Evolutionary conservation across 192 early-diverging fungal genomes (phyloP), one percentile per base, ranked within the genome.

Genomic region (Backusella luteola): DNA sequence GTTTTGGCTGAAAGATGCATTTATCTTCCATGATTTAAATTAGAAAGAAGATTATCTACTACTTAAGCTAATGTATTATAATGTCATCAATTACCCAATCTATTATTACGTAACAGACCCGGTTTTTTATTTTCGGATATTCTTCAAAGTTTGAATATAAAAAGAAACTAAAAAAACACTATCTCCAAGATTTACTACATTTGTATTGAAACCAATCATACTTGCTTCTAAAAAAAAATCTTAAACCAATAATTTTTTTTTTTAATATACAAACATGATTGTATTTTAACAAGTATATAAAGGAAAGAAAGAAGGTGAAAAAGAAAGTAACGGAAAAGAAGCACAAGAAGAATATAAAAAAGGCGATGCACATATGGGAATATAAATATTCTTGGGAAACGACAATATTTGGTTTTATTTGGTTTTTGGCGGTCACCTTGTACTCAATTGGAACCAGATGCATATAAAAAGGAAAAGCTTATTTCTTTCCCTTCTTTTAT

Each of bases 371-470:
- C 38, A 11, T 12, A 11, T 56, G 19, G 21, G 53, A 56, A 56
- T 21, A 56, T 56, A 9, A 21, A 21, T 63, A 49, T 29, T 63
- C 23, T 63, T 63, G 56, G 26, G 56, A 63, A 56, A 56, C 14
- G 8, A 56, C 17, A n/a, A 8, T 19, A n/a, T 53, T 53, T 53
- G 5, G 49, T 53, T 53, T 53, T 59, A 59, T 59, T 59, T 63
- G 26, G 21, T 63, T 63, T 63, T 63, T 63, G 56, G 56, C 56
- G 53, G 53, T 59, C 53, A 59, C 53, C 53, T n/a, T 49, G 46
- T 49, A 49, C 46, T 26, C 53, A 52, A 19, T 7, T 52, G 19
- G 4, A 52, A 52, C 19, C 46, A 59, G 17, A 26, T 44, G 42
- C 53, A 59, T 26, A 59, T 26, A 26, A 23, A 59, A 59, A 56